These are phyloP conservation scores for Solanum peruvianum DNA, from an alignment of 257 asterid genomes.

Conservation along the genomic window DNA sequence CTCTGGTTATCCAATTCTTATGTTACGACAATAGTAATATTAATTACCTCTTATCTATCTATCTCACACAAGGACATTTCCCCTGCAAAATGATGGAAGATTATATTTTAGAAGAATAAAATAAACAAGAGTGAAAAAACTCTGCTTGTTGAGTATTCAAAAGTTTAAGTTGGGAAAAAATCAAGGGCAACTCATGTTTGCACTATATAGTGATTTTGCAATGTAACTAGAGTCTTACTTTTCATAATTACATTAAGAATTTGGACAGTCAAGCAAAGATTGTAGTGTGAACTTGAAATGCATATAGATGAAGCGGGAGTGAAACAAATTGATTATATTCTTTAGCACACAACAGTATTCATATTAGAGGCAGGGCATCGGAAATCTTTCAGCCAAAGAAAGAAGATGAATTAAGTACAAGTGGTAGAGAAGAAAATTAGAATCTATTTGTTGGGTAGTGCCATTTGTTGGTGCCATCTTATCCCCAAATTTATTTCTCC, in stretches of 20 bases:
- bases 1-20: background rate
- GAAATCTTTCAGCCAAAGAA: background rate
- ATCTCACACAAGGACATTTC: background rate
- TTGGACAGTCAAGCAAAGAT: background rate
- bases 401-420: background rate
- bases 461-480: conserved; percentile 14
- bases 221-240: background rate
- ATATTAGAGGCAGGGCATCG: background rate
- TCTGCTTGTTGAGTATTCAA: background rate
- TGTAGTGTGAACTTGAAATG: background rate
- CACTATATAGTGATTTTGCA: background rate
- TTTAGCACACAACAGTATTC: background rate
- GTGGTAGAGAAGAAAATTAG: background rate
- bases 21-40: background rate
- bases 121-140: background rate
- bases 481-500: conserved; percentile 21
- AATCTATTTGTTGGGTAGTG: background rate
- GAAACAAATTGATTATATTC: background rate
- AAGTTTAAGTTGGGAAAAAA: background rate
- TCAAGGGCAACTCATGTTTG: background rate
- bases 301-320: background rate
- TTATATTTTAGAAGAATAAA: background rate
- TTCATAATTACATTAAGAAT: background rate
- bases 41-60: background rate
- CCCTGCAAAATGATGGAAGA: background rate